Percentiles rank a stretch among this genome's conserved stretches.
Conservation (phyloP, 768 basidiomycete genomes). For the Daedaleopsis nitida region DNA sequence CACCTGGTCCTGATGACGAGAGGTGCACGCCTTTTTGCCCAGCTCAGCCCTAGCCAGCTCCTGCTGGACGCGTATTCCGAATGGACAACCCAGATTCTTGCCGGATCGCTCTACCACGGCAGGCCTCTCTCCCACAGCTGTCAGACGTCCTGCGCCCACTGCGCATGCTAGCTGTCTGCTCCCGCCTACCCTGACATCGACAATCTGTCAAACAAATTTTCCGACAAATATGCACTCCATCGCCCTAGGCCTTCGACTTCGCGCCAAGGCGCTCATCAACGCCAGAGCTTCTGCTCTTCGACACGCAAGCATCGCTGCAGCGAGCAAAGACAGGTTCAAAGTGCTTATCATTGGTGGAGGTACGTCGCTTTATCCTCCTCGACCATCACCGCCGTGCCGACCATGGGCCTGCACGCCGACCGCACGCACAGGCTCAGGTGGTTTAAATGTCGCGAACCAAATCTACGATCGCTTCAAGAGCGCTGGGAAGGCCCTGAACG, state of each 20-base stretch:
- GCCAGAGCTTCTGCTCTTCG: conserved; percentile 17
- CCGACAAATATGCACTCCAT: no score
- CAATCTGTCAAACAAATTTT: no score
- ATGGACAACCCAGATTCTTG: no score
- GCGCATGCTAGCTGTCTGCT: no score
- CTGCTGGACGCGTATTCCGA: no score
- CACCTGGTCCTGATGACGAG: no score
- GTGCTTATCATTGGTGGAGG: conserved; percentile 89
- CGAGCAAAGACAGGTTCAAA: conserved; percentile 65
- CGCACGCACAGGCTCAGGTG: conserved; percentile 66
- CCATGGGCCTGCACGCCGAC: conserved; percentile 1
- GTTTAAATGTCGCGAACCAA: conserved; percentile 84
- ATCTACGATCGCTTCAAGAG: conserved; percentile 78
- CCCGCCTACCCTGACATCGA: no score
- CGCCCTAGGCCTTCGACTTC: neutral
- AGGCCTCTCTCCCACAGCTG: no score
- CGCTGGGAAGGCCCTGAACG: conserved; percentile 64
- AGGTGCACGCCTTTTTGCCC: no score
- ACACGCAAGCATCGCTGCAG: conserved; percentile 40
- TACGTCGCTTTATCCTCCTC: conserved; percentile 34
- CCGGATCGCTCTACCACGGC: no score
- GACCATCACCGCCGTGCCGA: conserved; percentile 5
- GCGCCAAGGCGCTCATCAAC: conserved; percentile 21
- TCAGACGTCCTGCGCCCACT: no score
- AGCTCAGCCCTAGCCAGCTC: no score